Evolutionary conservation across 1,284 basidiomycete species (phyloP), one percentile per base, ranked within the genome.

Genomic region (Cutaneotrichosporon sp.): DNA sequence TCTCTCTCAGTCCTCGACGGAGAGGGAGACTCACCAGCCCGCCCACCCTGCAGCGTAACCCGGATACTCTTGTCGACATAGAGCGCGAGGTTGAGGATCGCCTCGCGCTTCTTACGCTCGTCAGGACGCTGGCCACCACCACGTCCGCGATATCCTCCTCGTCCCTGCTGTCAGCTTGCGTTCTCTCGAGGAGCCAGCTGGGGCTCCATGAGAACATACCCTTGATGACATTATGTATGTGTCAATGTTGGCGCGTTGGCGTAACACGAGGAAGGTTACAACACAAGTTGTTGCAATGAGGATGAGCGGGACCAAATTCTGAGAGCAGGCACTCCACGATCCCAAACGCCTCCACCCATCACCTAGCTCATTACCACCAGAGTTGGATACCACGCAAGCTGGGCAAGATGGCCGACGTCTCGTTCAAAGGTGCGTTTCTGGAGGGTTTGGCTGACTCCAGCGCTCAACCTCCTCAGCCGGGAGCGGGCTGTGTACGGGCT

Each of bases 41-140:
- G 84, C 31, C 96, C 96, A 55, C 96, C 96, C 31, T 92, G 92
- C 76, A 99, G 98, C 82, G 97, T 98, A 76, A 99, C 94, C 62
- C 92, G 84, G 76, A 99, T 91, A 69, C 87, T 86, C 81, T 95
- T 89, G 81, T 97, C 92, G 58, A 90, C 89, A 75, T 97, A 98
- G 79, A 96, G 95, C 64, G 90, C 88, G 49, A 99, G 87, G 81
- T 98, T 95, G 34, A 99, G 87, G 80, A 99, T 98, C 36, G 92
- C 91, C 81, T 99, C 96, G 58, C 92, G 87, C 80, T 92, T 93
- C 58, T 92, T 92, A 79, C 92, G 92, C 70, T 94, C 92, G 18
- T 71, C 72, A 53, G 66, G 40, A 10, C 65, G 66, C n/a, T 70
- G 67, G 11, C 72, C 74, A n/a, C 75, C 73, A 38, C 73, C 77